Evolutionary conservation across 768 basidiomycete species (phyloP), one percentile per base, ranked within the genome.

Genomic region (Cyclocybe aegerita): DNA sequence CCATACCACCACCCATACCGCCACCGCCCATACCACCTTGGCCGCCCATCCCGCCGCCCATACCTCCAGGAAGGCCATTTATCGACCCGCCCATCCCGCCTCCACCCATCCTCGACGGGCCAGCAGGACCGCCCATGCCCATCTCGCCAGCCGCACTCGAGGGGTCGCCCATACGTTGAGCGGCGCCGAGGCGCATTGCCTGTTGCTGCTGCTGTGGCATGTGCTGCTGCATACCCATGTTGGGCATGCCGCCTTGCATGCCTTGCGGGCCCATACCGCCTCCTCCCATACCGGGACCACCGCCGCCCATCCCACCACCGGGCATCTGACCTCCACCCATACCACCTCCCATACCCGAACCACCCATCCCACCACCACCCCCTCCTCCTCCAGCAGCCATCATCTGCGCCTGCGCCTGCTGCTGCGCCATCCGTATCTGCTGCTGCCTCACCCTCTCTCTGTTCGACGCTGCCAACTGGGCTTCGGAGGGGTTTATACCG

Each of bases 341-440:
- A 8, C 55, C 34, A 12, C 58, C 32, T n/a, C 56, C 35, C 34
- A 38, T 16, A 2, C 42, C 29, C 4, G 8, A 12, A 30, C 49
- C 43, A 10, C 9, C 31, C 23, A 39, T 47, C 55, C 16, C 64
- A 62, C 9, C 54, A 62, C 33, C 54, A 4, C 23, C 23, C 23
- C n/a, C n/a, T n/a, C 23, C 23, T 2, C 23, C 23, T 2, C 23
- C 23, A 23, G 23, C 23, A 23, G 23, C 23, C 23, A 23, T 23
- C 23, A 23, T 23, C 23, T 23, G 23, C 23, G 23, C 23, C 23
- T 23, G 23, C 39, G 48, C 48, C 12, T 40, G 45, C 39, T 48
- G 49, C 43, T 52, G 50, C 5, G 50, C 50, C 30, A 46, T 39
- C 32, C 50, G 43, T 9, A 52, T 46, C 16, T 52, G 50, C 11